phyloP scores from a whole-genome alignment of 352 stramenopile genomes.

The Globisporangium rhizosaccharum region DNA sequence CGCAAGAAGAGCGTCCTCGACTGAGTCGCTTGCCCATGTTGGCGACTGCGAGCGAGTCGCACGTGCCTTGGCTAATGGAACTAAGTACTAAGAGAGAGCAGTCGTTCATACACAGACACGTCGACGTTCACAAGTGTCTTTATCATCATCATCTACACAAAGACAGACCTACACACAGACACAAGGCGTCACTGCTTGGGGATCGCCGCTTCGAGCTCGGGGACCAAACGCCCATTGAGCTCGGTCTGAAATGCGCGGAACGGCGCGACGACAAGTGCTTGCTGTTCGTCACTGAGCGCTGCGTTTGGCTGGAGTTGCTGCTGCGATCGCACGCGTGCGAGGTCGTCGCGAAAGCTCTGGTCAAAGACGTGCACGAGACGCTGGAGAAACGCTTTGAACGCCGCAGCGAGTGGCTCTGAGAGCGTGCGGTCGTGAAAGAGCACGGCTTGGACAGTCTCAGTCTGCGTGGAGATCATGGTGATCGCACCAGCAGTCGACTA shows the following conservation, averaged over 20 bases:
- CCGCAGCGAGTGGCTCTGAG: conserved; percentile 33
- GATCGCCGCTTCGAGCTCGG: conserved; percentile 13
- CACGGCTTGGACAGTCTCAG: conserved; percentile 52
- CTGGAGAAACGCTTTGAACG: conserved; percentile 57
- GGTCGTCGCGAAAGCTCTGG: conserved; percentile 32
- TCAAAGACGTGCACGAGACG: conserved; percentile 44
- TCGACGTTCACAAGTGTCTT: not conserved
- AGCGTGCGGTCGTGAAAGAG: conserved; percentile 73
- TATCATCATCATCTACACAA: not conserved
- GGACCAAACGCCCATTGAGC: conserved; percentile 26
- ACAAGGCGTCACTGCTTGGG: conserved; percentile 9
- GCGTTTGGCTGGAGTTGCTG: conserved; percentile 29
- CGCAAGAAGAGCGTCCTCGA: conserved; percentile 69
- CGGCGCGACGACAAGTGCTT: conserved; percentile 12
- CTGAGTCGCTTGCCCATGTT: conserved; percentile 10
- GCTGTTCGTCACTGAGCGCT: conserved; percentile 17
- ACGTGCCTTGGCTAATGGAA: not conserved
- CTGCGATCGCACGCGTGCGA: conserved; percentile 38
- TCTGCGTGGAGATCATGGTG: conserved; percentile 73
- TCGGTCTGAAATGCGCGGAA: conserved; percentile 22
- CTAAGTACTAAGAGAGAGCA: not conserved
- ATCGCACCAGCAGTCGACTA: conserved; percentile 38
- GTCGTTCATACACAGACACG: not conserved
- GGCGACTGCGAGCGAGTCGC: conserved; percentile 6
- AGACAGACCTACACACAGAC: not conserved